A percentile compares a stretch with the other conserved stretches of the same genome.
Conservation (phyloP, 1,284 basidiomycete genomes). For the Trichosporon asahii region DNA sequence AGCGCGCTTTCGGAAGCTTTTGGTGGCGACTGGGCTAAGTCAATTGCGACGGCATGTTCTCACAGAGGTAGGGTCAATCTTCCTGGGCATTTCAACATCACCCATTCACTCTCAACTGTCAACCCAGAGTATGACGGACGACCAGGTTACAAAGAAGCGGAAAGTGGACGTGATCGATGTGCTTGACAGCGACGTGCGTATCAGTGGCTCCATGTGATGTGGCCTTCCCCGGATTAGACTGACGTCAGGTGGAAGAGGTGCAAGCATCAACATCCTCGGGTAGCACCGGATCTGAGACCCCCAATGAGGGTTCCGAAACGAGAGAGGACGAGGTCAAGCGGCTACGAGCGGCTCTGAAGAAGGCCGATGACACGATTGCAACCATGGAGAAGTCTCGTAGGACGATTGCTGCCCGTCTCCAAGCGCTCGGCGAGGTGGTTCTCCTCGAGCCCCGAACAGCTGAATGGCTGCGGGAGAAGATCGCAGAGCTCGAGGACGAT, state of each 20-base stretch:
- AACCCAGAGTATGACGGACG: background rate
- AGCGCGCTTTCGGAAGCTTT: background rate
- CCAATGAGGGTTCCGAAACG: background rate
- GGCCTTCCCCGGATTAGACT: background rate
- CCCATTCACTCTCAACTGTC: background rate
- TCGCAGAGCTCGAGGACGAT: background rate
- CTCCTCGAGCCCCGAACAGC: background rate
- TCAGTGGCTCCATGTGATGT: background rate
- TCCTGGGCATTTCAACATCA: background rate
- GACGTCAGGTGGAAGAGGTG: background rate
- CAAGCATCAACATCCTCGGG: background rate
- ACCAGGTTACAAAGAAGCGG: background rate
- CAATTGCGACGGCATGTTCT: too few relatives aligned
- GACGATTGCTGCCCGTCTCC: background rate
- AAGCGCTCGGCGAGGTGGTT: background rate
- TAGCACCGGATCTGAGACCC: background rate
- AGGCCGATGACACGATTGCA: background rate
- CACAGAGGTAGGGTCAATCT: background rate
- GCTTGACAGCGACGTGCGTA: background rate
- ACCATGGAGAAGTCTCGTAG: background rate
- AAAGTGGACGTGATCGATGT: background rate
- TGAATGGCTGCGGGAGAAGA: background rate
- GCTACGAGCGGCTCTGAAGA: background rate
- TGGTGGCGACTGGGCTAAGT: too few relatives aligned
- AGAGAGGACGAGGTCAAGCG: background rate